Conservation (phyloP, 306 rosid species). For the Geum urbanum region DNA sequence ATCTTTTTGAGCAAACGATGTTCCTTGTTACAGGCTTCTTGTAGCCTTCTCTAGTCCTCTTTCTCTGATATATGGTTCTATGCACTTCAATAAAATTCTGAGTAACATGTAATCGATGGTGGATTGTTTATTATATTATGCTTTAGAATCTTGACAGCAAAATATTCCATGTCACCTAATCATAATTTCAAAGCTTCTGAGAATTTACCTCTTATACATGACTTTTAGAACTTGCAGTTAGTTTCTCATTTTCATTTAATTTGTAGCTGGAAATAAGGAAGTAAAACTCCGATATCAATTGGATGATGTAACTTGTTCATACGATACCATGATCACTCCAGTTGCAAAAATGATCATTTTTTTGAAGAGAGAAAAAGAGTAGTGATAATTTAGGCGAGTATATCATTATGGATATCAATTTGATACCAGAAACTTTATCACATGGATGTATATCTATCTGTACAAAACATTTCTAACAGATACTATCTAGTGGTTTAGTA, state of each 20-base stretch:
- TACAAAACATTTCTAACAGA: neutral
- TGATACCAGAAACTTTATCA: neutral
- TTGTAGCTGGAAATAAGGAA: neutral
- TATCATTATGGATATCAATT: neutral
- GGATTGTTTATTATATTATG: neutral
- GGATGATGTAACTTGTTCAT: neutral
- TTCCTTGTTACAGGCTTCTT: too few species aligned
- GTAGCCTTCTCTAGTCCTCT: too few species aligned
- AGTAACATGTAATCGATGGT: neutral
- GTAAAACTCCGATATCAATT: neutral
- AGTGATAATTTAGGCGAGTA: neutral
- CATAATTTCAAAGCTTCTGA: neutral
- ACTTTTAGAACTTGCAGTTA: neutral
- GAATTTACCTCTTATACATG: neutral
- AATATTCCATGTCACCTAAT: neutral
- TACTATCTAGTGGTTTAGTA: slow-evolving; percentile 23
- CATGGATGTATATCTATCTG: neutral
- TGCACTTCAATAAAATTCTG: too few species aligned
- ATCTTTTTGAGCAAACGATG: neutral
- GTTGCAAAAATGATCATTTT: neutral
- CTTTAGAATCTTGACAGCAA: slow-evolving; percentile 9
- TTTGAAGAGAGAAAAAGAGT: neutral
- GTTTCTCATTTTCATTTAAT: neutral
- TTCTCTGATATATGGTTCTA: too few species aligned
- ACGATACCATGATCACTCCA: neutral